Percentiles rank a stretch among this genome's conserved stretches.
These are phyloP conservation scores for Cyclotella atomus DNA, from an alignment of 108 stramenopile species.

Conservation along the genomic window DNA sequence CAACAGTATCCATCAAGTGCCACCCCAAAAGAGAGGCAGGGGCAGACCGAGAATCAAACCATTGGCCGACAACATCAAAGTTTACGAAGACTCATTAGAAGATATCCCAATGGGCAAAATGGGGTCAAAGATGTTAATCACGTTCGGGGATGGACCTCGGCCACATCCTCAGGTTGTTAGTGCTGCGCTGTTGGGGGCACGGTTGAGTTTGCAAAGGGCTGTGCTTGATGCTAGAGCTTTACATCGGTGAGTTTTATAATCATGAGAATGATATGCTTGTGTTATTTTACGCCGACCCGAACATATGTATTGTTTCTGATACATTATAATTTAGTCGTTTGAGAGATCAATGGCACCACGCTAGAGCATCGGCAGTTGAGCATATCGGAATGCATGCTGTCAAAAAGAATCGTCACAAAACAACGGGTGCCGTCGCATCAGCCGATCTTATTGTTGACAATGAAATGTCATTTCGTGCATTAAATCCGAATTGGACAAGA, in stretches of 20 bases:
- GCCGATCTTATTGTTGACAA: slow-evolving; percentile 37
- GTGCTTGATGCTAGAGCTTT: slow-evolving; percentile 80
- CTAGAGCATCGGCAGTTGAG: slow-evolving; percentile 31
- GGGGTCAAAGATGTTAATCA: slow-evolving; percentile 77
- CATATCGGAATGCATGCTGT: slow-evolving; percentile 7
- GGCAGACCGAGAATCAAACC: slow-evolving; percentile 11
- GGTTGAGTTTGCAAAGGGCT: slow-evolving; percentile 59
- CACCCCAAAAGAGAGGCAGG: slow-evolving; percentile 4
- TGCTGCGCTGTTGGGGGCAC: slow-evolving; percentile 64
- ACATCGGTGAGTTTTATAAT: slow-evolving; percentile 38
- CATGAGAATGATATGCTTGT: neutral
- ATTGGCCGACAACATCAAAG: neutral
- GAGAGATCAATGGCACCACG: slow-evolving; percentile 43
- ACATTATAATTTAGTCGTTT: slow-evolving; percentile 6
- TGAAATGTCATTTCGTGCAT: slow-evolving; percentile 59
- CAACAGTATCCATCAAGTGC: too few species aligned
- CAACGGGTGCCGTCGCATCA: slow-evolving; percentile 13
- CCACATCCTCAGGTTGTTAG: slow-evolving; percentile 62
- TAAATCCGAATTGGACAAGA: slow-evolving; percentile 50
- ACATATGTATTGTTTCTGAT: neutral
- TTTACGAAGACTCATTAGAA: slow-evolving; percentile 34
- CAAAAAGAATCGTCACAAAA: slow-evolving; percentile 21
- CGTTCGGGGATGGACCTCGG: slow-evolving; percentile 77
- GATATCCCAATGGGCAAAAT: slow-evolving; percentile 75
- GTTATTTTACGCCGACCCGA: too few species aligned